Base-by-base conservation (phyloP, 805 yeast genomes). In the Candida methanosorbosa region DNA sequence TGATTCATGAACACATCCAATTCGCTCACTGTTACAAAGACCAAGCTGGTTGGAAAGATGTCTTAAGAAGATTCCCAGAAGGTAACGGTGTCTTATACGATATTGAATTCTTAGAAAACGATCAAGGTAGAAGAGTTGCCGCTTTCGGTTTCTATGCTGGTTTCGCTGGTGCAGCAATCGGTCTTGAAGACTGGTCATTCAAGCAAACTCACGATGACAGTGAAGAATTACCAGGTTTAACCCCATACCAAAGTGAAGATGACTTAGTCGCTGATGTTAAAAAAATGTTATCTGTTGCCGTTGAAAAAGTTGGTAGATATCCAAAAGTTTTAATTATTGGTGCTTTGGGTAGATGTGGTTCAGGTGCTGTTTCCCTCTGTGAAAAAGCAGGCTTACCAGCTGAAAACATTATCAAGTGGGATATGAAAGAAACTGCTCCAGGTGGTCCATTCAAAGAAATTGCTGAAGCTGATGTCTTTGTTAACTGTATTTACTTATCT, bases 91-190 rank as follows among this genome's bases (percentile, higher is more conserved):
- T 75, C 12, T 72, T 92, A 46, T 92, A 92, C 57, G 99, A 92
- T 58, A 68, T 92, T 46, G 99, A 92, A 65, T 92, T 92, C 56
- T 68, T 92, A 57, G 94, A 84, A 59, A 86, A 92, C 57, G 96
- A 82, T 49, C 78, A 75, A 53, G 97, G 97, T 24, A 83, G 98
- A 70, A 83, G 99, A 64, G 99, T 92, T 20, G 99, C 99, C 30
- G 98, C 98, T 8, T 92, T 92, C 57, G 99, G 99, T n/a, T 92
- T 75, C 69, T 90, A 90, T 59, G 98, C 99, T 30, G 99, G 99
- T n/a, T 92, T 92, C 58, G 98, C 97, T 6, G 99, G 99, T 52
- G 98, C 99, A 24, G 99, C 98, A 23, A 64, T 92, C 37, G 98
- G 98, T 51, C 69, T 90, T 34, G 75, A 75, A 58, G 95, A 87